Percentiles rank a stretch among this genome's conserved stretches.
Conservation (phyloP, 208 protist genomes). For the Trypanosoma theileri region DNA sequence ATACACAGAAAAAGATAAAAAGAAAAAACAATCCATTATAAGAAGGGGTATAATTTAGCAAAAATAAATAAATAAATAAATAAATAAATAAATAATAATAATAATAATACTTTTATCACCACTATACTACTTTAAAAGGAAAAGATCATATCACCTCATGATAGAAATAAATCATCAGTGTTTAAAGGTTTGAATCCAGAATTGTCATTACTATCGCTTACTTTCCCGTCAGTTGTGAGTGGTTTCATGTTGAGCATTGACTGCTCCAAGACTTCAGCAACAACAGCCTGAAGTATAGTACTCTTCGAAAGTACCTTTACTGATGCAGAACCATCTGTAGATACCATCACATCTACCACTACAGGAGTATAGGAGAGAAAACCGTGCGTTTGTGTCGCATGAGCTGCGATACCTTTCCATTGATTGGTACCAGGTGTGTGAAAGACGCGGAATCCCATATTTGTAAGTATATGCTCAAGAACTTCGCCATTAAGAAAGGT, state of each 20-base stretch:
- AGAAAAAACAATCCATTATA: constrained; percentile 9
- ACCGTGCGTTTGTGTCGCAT: constrained; percentile 63
- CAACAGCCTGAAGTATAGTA: constrained; percentile 33
- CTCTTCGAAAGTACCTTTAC: constrained; percentile 10
- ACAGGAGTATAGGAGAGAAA: constrained; percentile 56
- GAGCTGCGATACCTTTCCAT: constrained; percentile 58
- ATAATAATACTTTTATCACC: not conserved
- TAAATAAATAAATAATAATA: not conserved
- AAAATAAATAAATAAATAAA: too few species aligned
- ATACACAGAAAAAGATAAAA: constrained; percentile 17
- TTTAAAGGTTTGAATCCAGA: not conserved
- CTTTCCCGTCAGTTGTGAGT: not conserved
- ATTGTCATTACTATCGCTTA: not conserved
- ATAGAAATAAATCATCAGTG: not conserved
- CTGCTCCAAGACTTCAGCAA: constrained; percentile 28
- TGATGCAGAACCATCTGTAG: not conserved
- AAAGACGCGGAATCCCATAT: constrained; percentile 24
- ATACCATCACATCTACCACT: constrained; percentile 45
- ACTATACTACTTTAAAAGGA: not conserved
- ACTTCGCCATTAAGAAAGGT: not conserved
- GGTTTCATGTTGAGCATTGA: not conserved
- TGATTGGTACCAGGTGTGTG: constrained; percentile 16
- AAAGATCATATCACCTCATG: not conserved
- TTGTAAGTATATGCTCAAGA: constrained; percentile 12
- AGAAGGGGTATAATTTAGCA: too few species aligned